These are phyloP conservation scores for Phytopythium chamaehyphon DNA, from an alignment of 352 stramenopile genomes.

Conservation along the genomic window DNA sequence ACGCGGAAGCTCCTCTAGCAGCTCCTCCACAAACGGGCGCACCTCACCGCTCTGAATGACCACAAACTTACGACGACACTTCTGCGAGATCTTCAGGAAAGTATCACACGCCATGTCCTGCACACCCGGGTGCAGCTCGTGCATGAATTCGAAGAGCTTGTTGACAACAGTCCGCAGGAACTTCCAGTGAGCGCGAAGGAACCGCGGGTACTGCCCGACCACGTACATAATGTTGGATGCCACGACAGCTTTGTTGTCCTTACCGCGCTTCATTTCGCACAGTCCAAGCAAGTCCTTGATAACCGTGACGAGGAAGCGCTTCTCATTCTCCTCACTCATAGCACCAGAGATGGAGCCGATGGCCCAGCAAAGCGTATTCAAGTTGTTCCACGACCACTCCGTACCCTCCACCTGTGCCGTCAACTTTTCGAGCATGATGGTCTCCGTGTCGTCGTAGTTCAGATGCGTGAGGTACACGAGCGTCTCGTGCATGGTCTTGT, in stretches of 20 bases:
- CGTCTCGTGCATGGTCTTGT: conserved; percentile 99
- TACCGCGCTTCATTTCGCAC: conserved; percentile 97
- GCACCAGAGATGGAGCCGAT: conserved; percentile 98
- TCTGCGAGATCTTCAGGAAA: conserved; percentile 99
- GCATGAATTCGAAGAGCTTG: conserved; percentile 99
- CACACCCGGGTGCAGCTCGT: conserved; percentile 98
- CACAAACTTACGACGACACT: conserved; percentile 98
- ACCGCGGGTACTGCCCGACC: conserved; percentile 99
- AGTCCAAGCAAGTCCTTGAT: conserved; percentile 99
- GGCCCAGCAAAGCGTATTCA: conserved; percentile 99
- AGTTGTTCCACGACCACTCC: conserved; percentile 95
- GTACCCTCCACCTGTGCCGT: conserved; percentile 88
- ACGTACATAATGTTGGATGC: conserved; percentile 99
- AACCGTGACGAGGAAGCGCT: conserved; percentile 99
- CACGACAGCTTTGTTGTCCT: conserved; percentile 99
- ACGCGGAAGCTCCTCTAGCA: conserved; percentile 92
- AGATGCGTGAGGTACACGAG: conserved; percentile 99
- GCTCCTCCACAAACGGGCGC: conserved; percentile 95
- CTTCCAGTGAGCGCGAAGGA: conserved; percentile 99
- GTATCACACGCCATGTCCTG: conserved; percentile 99
- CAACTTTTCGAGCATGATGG: conserved; percentile 99
- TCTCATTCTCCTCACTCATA: conserved; percentile 99
- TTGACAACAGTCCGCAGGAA: conserved; percentile 99
- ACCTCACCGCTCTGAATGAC: conserved; percentile 92
- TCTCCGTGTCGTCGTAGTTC: conserved; percentile 99